A percentile compares a stretch with the other conserved stretches of the same genome.
Conservation (phyloP, 169 alveolate genomes). For the Eimeria acervulina region DNA sequence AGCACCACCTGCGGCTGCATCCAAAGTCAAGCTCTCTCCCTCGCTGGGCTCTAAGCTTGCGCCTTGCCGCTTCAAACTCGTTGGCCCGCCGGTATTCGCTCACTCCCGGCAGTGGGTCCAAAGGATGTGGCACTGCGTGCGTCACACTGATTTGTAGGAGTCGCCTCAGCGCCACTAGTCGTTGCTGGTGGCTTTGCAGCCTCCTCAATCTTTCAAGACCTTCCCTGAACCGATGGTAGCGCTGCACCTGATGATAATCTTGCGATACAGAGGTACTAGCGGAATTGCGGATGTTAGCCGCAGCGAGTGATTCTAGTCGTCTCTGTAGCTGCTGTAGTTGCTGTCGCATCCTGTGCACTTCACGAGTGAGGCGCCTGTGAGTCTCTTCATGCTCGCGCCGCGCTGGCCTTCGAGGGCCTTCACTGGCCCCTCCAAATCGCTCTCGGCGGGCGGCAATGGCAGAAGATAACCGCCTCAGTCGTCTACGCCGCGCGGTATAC, state of each 20-base stretch:
- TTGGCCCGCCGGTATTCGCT: conserved; percentile 14
- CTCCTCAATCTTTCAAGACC: conserved; percentile 30
- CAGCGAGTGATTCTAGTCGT: conserved; percentile 69
- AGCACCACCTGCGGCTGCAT: conserved; percentile 72
- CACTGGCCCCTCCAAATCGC: conserved; percentile 13
- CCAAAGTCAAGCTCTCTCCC: conserved; percentile 63
- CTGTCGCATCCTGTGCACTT: conserved; percentile 65
- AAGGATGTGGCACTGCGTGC: background rate
- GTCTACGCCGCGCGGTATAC: conserved; percentile 62
- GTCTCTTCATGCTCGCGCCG: conserved; percentile 37
- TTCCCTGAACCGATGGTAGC: conserved; percentile 69
- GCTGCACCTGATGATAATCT: conserved; percentile 47
- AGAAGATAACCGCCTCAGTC: conserved; percentile 56
- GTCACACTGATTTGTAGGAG: conserved; percentile 54
- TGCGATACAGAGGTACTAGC: conserved; percentile 3
- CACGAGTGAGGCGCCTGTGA: conserved; percentile 65
- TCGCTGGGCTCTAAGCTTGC: conserved; percentile 56
- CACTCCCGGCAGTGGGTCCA: background rate
- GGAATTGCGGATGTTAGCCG: background rate
- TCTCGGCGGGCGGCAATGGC: background rate
- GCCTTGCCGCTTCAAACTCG: conserved; percentile 56
- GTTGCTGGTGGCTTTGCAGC: conserved; percentile 57
- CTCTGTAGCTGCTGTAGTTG: conserved; percentile 71
- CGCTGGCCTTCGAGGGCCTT: conserved; percentile 3
- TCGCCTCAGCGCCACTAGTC: conserved; percentile 65